These are phyloP conservation scores for Kodamaea plutei DNA, from an alignment of 1,139 yeast genomes.

Conservation along the genomic window DNA sequence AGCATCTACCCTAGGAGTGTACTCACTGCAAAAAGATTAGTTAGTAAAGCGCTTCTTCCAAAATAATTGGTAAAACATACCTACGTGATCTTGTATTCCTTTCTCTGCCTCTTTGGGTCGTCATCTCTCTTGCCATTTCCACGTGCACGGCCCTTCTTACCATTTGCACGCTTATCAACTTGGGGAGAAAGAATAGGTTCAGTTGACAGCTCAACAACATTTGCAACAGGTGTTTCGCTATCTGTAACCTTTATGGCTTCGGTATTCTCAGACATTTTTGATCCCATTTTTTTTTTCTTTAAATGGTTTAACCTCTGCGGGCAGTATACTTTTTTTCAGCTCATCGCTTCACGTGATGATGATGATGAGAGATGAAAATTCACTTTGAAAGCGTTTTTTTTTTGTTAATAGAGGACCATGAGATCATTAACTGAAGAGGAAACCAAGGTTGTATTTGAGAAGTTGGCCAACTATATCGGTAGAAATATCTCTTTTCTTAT, in stretches of 20 bases:
- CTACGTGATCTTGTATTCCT: slow-evolving; percentile 48
- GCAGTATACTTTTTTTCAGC: no score
- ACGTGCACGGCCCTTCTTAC: slow-evolving; percentile 1
- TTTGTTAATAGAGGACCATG: no score
- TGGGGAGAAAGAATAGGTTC: slow-evolving; percentile 1
- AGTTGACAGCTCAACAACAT: slow-evolving; percentile 14
- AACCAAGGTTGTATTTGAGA: slow-evolving; percentile 92
- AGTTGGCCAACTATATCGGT: slow-evolving; percentile 93
- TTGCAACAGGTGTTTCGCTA: slow-evolving; percentile 1
- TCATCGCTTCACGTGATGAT: slow-evolving; percentile 6
- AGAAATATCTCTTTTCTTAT: slow-evolving; percentile 85
- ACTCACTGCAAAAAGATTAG: no score
- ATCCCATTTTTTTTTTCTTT: background rate
- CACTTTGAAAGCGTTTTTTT: no score
- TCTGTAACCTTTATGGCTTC: no score
- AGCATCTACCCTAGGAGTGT: slow-evolving; percentile 48
- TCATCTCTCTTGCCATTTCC: slow-evolving; percentile 10
- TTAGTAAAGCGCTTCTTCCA: background rate
- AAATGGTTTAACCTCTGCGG: no score
- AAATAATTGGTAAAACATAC: slow-evolving; percentile 21
- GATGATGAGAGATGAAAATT: no score
- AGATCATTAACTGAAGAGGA: slow-evolving; percentile 96
- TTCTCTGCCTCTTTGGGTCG: slow-evolving; percentile 31
- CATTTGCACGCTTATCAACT: slow-evolving; percentile 1
- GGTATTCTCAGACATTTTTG: slow-evolving; percentile 3